Evolutionary conservation across 441 rosid species (phyloP), one percentile per base, ranked within the genome.

Genomic region (Geranium incanum): DNA sequence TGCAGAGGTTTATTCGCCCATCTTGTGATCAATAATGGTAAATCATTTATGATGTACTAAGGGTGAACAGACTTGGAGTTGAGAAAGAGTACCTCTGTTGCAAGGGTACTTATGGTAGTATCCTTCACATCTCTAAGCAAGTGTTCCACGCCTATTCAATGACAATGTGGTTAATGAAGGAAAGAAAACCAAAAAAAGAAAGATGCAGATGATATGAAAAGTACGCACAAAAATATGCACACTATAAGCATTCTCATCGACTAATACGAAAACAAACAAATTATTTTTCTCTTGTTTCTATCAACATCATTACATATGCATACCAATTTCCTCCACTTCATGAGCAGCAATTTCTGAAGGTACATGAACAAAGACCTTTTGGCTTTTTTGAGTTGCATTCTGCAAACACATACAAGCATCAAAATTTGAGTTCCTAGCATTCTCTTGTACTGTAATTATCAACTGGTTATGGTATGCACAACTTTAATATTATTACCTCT

Each of bases 301-400:
- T 28, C 33, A 28, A 28, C 33, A 28, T 50, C 59, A 50, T 3
- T 50, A 50, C 16, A 50, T n/a, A 6, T 55, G 33, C 85, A 75
- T 84, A 84, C 95, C 95, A 50, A 91, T 91, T 83, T 91, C 92
- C 86, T 89, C 95, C 9, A 89, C 93, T 75, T 91, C 93, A 74
- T 91, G 95, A 73, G 97, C 89, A 75, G 91, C 89, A 77, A 89
- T 91, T 83, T 94, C 97, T 52, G 97, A 90, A 21, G 86, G 84
- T 43, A 92, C 97, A 1, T 90, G 97, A 52, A 92, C 95, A 39
- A 94, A 92, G 52, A 91, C 97, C 78, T 92, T 87, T 82, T 90
- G 95, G 81, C 95, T 92, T 76, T 94, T 94, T 78, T 92, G 97
- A 7, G 97, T 92, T 71, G 97, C 97, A 83, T 92, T 92, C 97